Evolutionary conservation across 2,329 filamentous ascomycete genomes (phyloP), one percentile per base, ranked within the genome.

Genomic region (Epichloe sibirici): DNA sequence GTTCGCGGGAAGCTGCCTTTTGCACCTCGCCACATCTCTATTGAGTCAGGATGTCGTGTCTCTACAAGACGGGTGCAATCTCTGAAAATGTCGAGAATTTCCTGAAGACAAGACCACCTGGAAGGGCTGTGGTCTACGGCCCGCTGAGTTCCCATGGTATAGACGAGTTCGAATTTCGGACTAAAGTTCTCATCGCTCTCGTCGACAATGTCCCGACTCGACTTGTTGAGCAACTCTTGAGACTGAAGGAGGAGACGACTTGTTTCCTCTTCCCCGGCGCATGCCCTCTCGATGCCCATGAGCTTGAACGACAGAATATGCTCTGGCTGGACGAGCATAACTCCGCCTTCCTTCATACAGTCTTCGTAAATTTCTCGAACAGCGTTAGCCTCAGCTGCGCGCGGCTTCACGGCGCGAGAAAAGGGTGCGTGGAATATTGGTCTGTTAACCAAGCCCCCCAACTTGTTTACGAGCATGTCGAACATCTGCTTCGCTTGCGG

Each of bases 121-220:
- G 38, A 21, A 9, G 55, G 50, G 45, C 72, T 72, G 11, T 74
- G 66, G 5, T 84, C 76, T 0, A 83, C 67, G 0, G 73, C 57
- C 1, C 62, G 59, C 53, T 82, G 77, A 0, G 61, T 55, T 0
- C 81, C 82, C 57, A 84, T 75, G 0, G 81, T 83, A 53, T 86
- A 85, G 1, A 85, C 69, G 0, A 85, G 62, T 58, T 86, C 79
- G 40, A 82, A 83, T 46, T 76, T 78, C 4, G 75, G 71, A 44
- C 72, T 78, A 44, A 85, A 77, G 51, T 78, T 79, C 53, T 85
- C 80, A 47, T 86, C 83, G 40, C 77, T 81, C 62, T 86, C 81
- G 53, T 86, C 82, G 0, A 86, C 68, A 2, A 86, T 71, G 55
- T 84, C 81, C 0, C 79, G 67, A 8, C 34, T 42, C 0, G 74